phyloP scores from a whole-genome alignment of 495 filamentous ascomycete species.

The Penicillium herquei region DNA sequence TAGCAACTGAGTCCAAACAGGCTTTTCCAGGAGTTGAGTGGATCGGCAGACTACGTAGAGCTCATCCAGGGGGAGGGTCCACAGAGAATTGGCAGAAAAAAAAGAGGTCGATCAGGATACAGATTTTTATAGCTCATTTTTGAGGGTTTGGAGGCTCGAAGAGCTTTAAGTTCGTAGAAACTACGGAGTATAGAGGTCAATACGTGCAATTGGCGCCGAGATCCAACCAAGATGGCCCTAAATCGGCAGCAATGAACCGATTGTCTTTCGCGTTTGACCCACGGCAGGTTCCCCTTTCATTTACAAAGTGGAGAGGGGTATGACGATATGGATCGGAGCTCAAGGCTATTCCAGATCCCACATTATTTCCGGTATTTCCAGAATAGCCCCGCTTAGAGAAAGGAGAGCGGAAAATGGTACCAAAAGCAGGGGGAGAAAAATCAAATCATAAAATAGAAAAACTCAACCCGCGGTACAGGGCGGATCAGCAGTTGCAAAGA shows the following conservation, averaged over 20 bases:
- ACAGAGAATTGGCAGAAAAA: no score
- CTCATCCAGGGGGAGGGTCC: no score
- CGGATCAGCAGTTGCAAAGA: slow-evolving; percentile 3
- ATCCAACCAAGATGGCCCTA: slow-evolving; percentile 2
- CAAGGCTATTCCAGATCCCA: not conserved
- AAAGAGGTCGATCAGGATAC: no score
- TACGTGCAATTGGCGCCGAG: not conserved
- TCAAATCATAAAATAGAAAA: not conserved
- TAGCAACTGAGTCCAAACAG: no score
- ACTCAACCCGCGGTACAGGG: not conserved
- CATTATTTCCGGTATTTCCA: not conserved
- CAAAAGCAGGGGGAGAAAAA: not conserved
- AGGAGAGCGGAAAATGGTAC: not conserved
- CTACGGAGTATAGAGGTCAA: not conserved
- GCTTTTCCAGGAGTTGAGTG: no score
- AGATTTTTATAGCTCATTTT: no score
- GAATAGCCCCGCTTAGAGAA: not conserved
- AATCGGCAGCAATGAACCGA: slow-evolving; percentile 17
- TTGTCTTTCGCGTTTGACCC: slow-evolving; percentile 10
- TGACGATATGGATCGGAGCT: slow-evolving; percentile 19
- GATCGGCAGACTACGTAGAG: no score
- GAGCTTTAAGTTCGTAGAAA: no score
- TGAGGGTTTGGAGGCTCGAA: no score
- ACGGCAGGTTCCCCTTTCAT: slow-evolving; percentile 14
- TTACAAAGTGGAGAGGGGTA: slow-evolving; percentile 14